Evolutionary conservation across 1,284 basidiomycete species (phyloP).

Genomic region (Ceratobasidium sp.): DNA sequence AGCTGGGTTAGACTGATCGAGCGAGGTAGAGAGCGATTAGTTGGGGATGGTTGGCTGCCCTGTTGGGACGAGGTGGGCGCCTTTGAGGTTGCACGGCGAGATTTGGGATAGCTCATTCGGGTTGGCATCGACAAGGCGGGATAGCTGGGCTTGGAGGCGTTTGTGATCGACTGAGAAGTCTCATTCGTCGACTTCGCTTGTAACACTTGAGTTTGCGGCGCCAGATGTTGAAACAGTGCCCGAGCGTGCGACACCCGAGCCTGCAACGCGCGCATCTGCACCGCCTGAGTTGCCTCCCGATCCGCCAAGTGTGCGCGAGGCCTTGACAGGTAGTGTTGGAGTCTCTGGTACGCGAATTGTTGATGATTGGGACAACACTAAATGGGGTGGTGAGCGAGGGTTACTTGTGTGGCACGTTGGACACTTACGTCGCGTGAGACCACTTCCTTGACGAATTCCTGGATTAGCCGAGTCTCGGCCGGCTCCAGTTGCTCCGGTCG

Average conservation of each 20-base stretch:
- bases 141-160: neutral
- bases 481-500: no score
- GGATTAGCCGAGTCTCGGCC: no score
- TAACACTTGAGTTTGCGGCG: no score
- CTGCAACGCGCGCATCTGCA: no score
- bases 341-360: neutral
- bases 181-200: neutral
- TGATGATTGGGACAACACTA: neutral
- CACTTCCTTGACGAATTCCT: no score
- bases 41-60: no score
- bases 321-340: neutral
- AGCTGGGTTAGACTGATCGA: no score
- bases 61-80: neutral
- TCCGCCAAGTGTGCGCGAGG: neutral
- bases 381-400: neutral
- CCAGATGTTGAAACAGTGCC: no score
- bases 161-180: neutral
- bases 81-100: neutral
- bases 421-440: no score
- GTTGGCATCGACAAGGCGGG: neutral
- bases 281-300: neutral
- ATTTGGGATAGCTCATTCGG: neutral
- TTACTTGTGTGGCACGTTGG: no score
- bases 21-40: no score
- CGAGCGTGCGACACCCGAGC: no score